A percentile compares a stretch with the other conserved stretches of the same genome.
These are phyloP conservation scores for Ramichloridium luteum DNA, from an alignment of 2,329 filamentous ascomycete genomes.

Conservation along the genomic window DNA sequence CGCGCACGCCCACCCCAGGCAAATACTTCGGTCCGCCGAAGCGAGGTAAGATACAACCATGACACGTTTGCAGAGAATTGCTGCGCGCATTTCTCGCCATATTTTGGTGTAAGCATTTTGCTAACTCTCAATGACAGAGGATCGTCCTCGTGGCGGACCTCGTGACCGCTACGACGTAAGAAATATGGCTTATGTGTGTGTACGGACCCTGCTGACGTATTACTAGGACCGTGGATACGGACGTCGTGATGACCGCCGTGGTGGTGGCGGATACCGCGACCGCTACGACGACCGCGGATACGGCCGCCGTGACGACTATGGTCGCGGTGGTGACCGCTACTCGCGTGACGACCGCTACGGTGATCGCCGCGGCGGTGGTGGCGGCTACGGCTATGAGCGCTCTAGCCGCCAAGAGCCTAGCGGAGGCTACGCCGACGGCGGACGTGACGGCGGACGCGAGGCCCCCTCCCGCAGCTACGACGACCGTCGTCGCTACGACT, in stretches of 20 bases:
- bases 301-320: constrained; percentile 45
- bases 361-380: constrained; percentile 16
- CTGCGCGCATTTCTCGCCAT: no score
- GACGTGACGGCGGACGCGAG: constrained; percentile 15
- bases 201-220: constrained; percentile 4
- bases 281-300: constrained; percentile 53
- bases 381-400: constrained; percentile 16
- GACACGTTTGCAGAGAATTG: no score
- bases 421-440: constrained; percentile 20
- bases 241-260: constrained; percentile 39
- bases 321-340: constrained; percentile 37
- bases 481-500: constrained; percentile 24
- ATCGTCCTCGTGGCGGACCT: constrained; percentile 33
- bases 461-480: constrained; percentile 24
- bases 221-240: constrained; percentile 24
- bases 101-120: no score
- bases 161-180: constrained; percentile 35
- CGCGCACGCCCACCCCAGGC: constrained; percentile 90
- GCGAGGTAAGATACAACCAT: constrained; percentile 41
- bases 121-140: no score
- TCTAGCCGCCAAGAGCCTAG: constrained; percentile 1
- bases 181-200: constrained; percentile 1
- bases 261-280: constrained; percentile 39
- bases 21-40: constrained; percentile 99
- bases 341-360: constrained; percentile 24